phyloP scores from a whole-genome alignment of 148 eudicot species.

The Rhododendron ovatum region DNA sequence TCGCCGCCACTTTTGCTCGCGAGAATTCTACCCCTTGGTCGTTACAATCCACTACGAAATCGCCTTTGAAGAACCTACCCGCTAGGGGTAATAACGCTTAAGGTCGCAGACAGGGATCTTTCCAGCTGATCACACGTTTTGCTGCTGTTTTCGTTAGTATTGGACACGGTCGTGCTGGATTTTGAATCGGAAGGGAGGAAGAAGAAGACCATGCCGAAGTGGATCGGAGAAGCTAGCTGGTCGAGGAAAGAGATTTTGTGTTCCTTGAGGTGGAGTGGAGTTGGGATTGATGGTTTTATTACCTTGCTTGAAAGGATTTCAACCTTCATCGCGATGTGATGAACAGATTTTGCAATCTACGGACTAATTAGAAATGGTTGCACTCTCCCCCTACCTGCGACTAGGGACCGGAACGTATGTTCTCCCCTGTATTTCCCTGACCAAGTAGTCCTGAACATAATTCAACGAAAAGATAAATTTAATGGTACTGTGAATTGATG shows the following conservation, averaged over 20 bases:
- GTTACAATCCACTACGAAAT: neutral
- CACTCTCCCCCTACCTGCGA: neutral
- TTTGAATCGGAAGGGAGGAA: neutral
- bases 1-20: neutral
- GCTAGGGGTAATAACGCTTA: slow-evolving; percentile 10
- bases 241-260: slow-evolving; percentile 4
- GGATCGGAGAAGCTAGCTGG: neutral
- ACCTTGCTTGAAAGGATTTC: slow-evolving; percentile 9
- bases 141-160: neutral
- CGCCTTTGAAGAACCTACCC: neutral
- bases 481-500: too few species aligned
- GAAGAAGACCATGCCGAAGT: slow-evolving; percentile 4
- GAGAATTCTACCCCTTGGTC: slow-evolving; percentile 3
- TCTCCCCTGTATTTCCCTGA: too few species aligned
- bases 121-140: neutral
- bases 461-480: too few species aligned
- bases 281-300: slow-evolving; percentile 13
- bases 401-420: too few species aligned
- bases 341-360: neutral
- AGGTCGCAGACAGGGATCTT: neutral
- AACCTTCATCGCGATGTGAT: slow-evolving; percentile 5
- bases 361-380: neutral
- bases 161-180: neutral
- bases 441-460: too few species aligned
- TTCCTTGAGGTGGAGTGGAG: neutral